Percentiles rank a stretch among this genome's conserved stretches.
phyloP scores from a whole-genome alignment of 441 rosid genomes.

The Gossypium armourianum region DNA sequence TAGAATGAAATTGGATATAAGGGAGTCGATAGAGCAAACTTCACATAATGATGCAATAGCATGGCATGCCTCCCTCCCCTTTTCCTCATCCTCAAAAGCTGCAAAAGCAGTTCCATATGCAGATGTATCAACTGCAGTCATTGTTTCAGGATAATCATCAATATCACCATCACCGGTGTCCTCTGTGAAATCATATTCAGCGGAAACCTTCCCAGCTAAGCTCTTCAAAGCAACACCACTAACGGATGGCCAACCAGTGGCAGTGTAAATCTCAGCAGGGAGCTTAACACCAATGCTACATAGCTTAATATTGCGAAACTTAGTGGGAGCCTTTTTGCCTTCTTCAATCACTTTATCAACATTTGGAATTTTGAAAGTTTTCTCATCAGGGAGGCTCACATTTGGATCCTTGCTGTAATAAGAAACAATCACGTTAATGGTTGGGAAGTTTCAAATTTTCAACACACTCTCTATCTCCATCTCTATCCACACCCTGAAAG shows the following conservation, averaged over 20 bases:
- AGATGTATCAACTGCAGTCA: slow-evolving; percentile 34
- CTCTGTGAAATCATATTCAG: slow-evolving; percentile 40
- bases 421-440: slow-evolving; percentile 19
- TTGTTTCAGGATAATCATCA: slow-evolving; percentile 20
- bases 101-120: slow-evolving; percentile 42
- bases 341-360: slow-evolving; percentile 66
- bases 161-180: slow-evolving; percentile 26
- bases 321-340: slow-evolving; percentile 68
- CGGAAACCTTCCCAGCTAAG: slow-evolving; percentile 71
- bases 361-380: slow-evolving; percentile 54
- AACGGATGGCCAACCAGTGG: slow-evolving; percentile 78
- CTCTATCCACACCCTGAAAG: slow-evolving; percentile 19
- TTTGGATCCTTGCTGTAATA: slow-evolving; percentile 36
- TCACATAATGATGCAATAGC: slow-evolving; percentile 83
- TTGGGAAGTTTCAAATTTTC: not conserved
- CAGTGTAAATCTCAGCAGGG: slow-evolving; percentile 60
- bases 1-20: slow-evolving; percentile 85
- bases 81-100: slow-evolving; percentile 42
- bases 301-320: slow-evolving; percentile 52
- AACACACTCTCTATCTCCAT: not conserved
- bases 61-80: slow-evolving; percentile 74
- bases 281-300: slow-evolving; percentile 37
- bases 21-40: slow-evolving; percentile 75
- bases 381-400: slow-evolving; percentile 39
- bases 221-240: slow-evolving; percentile 65